A percentile compares a stretch with the other conserved stretches of the same genome.
Conservation (phyloP, 2,329 filamentous ascomycete genomes). For the Colletotrichum simmondsii region DNA sequence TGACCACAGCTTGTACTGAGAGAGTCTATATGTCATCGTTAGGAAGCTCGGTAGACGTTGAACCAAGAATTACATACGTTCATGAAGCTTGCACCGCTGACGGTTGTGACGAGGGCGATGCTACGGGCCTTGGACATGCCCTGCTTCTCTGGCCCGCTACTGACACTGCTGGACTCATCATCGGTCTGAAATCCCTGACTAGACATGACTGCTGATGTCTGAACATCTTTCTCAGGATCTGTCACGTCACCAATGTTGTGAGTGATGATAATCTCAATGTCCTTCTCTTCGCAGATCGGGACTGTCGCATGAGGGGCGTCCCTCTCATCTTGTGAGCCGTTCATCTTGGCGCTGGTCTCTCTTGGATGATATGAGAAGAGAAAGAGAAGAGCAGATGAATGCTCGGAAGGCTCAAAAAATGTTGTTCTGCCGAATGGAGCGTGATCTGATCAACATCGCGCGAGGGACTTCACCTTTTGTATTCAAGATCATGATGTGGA, state of each 20-base stretch:
- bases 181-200: constrained; percentile 22
- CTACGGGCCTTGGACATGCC: constrained; percentile 61
- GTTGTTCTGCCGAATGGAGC: constrained; percentile 1
- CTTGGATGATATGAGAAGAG: background rate
- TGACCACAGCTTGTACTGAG: constrained; percentile 68
- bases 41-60: background rate
- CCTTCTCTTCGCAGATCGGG: constrained; percentile 14
- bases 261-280: constrained; percentile 6
- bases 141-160: constrained; percentile 36
- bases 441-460: background rate
- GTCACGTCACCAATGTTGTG: constrained; percentile 8
- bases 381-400: background rate
- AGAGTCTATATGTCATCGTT: constrained; percentile 56
- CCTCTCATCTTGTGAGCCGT: background rate
- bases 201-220: background rate
- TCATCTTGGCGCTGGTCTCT: constrained; percentile 9
- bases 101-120: constrained; percentile 64
- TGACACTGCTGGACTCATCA: constrained; percentile 33
- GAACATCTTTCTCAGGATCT: constrained; percentile 7
- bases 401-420: background rate
- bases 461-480: constrained; percentile 13
- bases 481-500: background rate
- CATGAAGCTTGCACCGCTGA: constrained; percentile 66
- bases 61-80: constrained; percentile 54
- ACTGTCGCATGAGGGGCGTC: background rate